Percentiles rank a stretch among this genome's conserved stretches.
phyloP scores from a whole-genome alignment of 2,329 filamentous ascomycete species.

The Allantophomopsis cytisporea region DNA sequence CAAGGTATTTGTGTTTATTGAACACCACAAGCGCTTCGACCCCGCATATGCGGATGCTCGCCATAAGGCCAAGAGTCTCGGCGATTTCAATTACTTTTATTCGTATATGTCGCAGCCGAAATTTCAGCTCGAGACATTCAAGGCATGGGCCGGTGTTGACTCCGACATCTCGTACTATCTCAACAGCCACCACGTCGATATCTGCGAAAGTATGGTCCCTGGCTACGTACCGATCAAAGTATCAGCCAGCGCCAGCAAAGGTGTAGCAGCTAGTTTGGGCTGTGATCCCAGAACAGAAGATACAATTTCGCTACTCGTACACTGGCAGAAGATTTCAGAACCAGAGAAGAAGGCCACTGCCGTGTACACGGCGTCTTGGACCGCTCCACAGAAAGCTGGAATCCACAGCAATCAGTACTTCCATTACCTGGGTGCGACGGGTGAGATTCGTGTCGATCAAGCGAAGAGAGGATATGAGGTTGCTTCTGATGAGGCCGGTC shows the following conservation, averaged over 20 bases:
- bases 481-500: constrained; percentile 60
- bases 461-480: constrained; percentile 92
- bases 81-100: constrained; percentile 98
- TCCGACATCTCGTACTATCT: constrained; percentile 94
- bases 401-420: constrained; percentile 98
- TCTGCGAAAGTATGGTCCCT: constrained; percentile 81
- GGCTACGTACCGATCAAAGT: constrained; percentile 70
- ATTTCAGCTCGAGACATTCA: constrained; percentile 86
- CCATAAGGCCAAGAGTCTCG: constrained; percentile 60
- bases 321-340: constrained; percentile 67
- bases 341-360: constrained; percentile 63
- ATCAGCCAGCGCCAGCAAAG: constrained; percentile 63
- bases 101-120: constrained; percentile 93
- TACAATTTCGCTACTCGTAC: constrained; percentile 81
- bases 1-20: constrained; percentile 81
- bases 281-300: constrained; percentile 78
- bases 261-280: constrained; percentile 65
- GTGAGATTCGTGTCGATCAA: constrained; percentile 83
- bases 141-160: constrained; percentile 83
- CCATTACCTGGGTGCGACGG: constrained; percentile 76
- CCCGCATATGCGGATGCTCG: constrained; percentile 84
- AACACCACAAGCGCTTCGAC: constrained; percentile 95
- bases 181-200: constrained; percentile 88
- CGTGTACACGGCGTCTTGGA: constrained; percentile 92
- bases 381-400: constrained; percentile 79